Evolutionary conservation across 1,139 yeast genomes (phyloP).

Genomic region (Taphrina flavorubra): DNA sequence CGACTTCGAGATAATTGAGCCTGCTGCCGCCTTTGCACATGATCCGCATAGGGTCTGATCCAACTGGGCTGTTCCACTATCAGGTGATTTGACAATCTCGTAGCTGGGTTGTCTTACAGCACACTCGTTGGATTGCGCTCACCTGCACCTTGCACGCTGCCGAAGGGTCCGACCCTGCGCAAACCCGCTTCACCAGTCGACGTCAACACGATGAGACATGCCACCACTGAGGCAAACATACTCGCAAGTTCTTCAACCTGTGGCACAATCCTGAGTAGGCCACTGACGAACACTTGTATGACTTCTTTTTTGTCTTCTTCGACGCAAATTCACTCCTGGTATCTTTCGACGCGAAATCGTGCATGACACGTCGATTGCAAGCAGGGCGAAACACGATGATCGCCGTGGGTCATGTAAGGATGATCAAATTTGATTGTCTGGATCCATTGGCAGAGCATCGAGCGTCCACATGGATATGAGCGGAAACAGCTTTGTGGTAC

Average conservation of each 20-base stretch:
- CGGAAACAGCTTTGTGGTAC: no score
- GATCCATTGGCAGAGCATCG: no score
- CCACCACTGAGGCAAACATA: background rate
- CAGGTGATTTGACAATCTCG: background rate
- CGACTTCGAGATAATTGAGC: conserved; percentile 6
- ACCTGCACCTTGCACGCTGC: background rate
- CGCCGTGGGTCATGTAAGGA: no score
- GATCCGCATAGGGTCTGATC: background rate
- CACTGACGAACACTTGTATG: no score
- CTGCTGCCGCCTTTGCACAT: background rate
- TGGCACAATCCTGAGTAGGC: no score
- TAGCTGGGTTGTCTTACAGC: background rate
- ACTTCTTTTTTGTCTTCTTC: no score
- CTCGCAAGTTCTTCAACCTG: background rate
- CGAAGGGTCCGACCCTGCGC: conserved; percentile 1
- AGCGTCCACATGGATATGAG: no score
- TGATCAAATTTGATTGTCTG: no score
- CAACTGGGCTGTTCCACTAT: background rate
- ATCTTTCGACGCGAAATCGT: no score
- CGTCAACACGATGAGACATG: background rate
- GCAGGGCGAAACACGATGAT: no score
- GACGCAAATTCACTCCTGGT: no score
- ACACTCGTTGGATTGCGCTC: background rate
- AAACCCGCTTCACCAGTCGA: background rate
- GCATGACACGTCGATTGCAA: no score